phyloP scores from a whole-genome alignment of 805 yeast species.

The Groenewaldozyma tartarivorans region DNA sequence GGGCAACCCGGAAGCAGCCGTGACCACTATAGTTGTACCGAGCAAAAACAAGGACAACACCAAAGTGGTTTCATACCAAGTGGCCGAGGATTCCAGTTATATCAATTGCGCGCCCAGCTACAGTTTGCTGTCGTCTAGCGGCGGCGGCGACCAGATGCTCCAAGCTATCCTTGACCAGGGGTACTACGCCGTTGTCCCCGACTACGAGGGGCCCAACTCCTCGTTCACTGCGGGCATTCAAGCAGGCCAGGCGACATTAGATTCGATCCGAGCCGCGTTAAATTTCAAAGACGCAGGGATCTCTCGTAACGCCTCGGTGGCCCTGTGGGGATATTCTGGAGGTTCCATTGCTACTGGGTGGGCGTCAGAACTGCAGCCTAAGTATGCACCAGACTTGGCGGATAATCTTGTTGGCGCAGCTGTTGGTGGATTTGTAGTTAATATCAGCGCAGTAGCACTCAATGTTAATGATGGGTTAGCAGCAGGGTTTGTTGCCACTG shows the following conservation, averaged over 20 bases:
- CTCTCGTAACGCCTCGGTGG: conserved; percentile 35
- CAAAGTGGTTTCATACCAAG: conserved; percentile 21
- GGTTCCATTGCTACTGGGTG: conserved; percentile 65
- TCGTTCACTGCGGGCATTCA: conserved; percentile 21
- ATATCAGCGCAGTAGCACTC: conserved; percentile 15
- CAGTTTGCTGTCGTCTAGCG: conserved; percentile 11
- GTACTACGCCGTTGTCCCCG: conserved; percentile 17
- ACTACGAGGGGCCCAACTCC: conserved; percentile 24
- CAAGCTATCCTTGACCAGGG: conserved; percentile 13
- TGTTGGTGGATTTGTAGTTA: conserved; percentile 21
- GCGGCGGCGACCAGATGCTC: conserved; percentile 7
- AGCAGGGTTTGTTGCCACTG: conserved; percentile 20
- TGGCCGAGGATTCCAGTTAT: conserved; percentile 21
- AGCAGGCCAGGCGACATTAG: conserved; percentile 21
- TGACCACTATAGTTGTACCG: conserved; percentile 24
- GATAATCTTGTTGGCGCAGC: conserved; percentile 20
- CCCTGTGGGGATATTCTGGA: conserved; percentile 76
- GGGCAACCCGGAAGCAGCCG: conserved; percentile 20
- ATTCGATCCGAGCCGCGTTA: conserved; percentile 21
- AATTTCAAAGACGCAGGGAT: conserved; percentile 15
- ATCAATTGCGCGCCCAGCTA: conserved; percentile 23
- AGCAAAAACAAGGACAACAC: conserved; percentile 4
- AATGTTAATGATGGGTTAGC: conserved; percentile 12
- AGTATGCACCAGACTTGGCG: conserved; percentile 19
- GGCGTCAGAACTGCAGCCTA: conserved; percentile 21